These are phyloP conservation scores for Volvariella surrecta DNA, from an alignment of 1,284 basidiomycete genomes.

Conservation along the genomic window DNA sequence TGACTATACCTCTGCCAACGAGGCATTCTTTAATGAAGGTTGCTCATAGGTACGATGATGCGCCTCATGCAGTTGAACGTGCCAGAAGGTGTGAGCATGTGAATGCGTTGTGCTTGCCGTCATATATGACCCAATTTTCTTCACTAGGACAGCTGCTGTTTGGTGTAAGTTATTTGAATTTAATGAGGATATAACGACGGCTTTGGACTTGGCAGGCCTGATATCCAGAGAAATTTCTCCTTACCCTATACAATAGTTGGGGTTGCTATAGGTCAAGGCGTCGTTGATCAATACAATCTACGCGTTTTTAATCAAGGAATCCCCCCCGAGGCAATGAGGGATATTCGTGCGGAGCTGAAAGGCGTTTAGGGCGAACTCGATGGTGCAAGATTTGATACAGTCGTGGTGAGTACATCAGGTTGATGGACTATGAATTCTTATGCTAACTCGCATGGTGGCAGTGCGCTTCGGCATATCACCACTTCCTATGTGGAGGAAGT, in stretches of 20 bases:
- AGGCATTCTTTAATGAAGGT: conserved; percentile 15
- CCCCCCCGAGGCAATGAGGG: conserved; percentile 47
- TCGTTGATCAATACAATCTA: conserved; percentile 55
- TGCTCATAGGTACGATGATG: conserved; percentile 15
- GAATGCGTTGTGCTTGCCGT: background rate
- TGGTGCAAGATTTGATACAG: conserved; percentile 49
- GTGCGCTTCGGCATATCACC: conserved; percentile 63
- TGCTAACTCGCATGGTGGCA: conserved; percentile 16
- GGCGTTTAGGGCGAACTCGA: conserved; percentile 38
- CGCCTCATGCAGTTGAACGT: conserved; percentile 15
- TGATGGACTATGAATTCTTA: too few relatives aligned
- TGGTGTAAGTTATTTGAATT: conserved; percentile 38
- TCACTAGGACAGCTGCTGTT: conserved; percentile 24
- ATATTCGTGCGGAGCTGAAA: conserved; percentile 40
- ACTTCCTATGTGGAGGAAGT: conserved; percentile 44
- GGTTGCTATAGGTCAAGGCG: conserved; percentile 57
- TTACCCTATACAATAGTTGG: conserved; percentile 49
- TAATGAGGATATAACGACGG: conserved; percentile 40
- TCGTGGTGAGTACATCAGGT: conserved; percentile 33
- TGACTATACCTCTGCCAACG: conserved; percentile 16
- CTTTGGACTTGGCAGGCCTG: conserved; percentile 63
- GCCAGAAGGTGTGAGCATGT: conserved; percentile 15
- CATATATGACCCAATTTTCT: background rate
- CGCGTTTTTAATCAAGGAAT: conserved; percentile 47
- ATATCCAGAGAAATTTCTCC: conserved; percentile 47